Conservation (phyloP, 1,284 basidiomycete genomes). For the Naganishia albida region DNA sequence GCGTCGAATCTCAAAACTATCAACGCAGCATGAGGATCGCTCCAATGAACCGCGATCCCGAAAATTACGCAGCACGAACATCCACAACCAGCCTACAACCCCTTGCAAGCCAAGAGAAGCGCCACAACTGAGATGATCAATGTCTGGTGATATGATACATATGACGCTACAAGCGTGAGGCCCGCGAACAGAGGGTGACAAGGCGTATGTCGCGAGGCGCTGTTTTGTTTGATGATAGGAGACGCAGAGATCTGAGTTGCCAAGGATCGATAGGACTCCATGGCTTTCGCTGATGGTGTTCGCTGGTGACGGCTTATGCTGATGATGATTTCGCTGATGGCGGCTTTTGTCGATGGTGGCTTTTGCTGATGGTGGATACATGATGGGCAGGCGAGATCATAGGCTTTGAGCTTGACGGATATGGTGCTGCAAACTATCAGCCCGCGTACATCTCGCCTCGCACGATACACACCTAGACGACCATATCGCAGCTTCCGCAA, state of each 20-base stretch:
- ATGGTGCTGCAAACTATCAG: no score
- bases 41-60: no score
- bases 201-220: background rate
- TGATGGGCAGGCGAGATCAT: background rate
- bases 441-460: no score
- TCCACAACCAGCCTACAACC: no score
- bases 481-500: slow-evolving; percentile 48
- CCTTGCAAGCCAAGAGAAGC: background rate
- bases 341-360: background rate
- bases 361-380: slow-evolving; percentile 15
- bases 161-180: background rate
- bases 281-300: no score
- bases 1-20: background rate
- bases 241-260: no score
- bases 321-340: background rate
- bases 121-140: background rate
- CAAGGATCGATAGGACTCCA: no score
- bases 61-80: no score
- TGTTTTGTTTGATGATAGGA: background rate
- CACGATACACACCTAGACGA: slow-evolving; percentile 28
- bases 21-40: background rate
- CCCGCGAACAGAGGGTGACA: background rate
- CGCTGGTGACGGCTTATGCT: no score
- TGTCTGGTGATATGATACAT: slow-evolving; percentile 28
- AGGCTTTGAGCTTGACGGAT: no score